Percentiles rank a stretch among this genome's conserved stretches.
These are phyloP conservation scores for Isatis tinctoria DNA, from an alignment of 345 rosid species.

Conservation along the genomic window DNA sequence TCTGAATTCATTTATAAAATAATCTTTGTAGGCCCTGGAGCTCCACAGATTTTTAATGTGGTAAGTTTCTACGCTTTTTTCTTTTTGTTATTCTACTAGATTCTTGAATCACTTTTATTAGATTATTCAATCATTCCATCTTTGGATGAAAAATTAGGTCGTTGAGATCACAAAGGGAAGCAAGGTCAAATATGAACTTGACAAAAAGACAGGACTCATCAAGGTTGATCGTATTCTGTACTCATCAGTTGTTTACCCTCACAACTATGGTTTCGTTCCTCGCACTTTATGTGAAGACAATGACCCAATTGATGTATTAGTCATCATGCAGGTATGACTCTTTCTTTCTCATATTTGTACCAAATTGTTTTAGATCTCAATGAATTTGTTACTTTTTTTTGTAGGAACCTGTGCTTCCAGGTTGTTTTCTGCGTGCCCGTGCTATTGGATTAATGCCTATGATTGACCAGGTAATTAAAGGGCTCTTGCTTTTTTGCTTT, in stretches of 20 bases:
- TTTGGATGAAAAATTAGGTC: constrained; percentile 43
- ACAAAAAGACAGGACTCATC: constrained; percentile 91
- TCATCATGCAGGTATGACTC: constrained; percentile 81
- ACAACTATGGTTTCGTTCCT: constrained; percentile 96
- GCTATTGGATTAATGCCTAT: constrained; percentile 99
- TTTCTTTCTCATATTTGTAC: neutral
- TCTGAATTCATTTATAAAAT: neutral
- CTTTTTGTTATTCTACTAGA: neutral
- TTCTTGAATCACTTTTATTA: neutral
- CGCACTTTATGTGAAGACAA: constrained; percentile 95
- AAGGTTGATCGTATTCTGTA: constrained; percentile 91
- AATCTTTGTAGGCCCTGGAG: constrained; percentile 71
- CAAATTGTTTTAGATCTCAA: neutral
- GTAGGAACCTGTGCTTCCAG: constrained; percentile 95
- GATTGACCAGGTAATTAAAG: constrained; percentile 72
- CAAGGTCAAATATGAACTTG: constrained; percentile 96
- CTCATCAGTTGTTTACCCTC: constrained; percentile 96
- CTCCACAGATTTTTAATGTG: constrained; percentile 68
- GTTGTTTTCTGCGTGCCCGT: constrained; percentile 88
- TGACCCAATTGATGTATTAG: constrained; percentile 89
- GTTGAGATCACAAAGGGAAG: constrained; percentile 96
- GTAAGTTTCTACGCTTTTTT: constrained; percentile 34
- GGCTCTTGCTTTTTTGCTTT: neutral
- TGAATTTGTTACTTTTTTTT: neutral
- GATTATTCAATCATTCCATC: neutral